Conservation (phyloP, 1,284 basidiomycete species). For the Malassezia pachydermatis region DNA sequence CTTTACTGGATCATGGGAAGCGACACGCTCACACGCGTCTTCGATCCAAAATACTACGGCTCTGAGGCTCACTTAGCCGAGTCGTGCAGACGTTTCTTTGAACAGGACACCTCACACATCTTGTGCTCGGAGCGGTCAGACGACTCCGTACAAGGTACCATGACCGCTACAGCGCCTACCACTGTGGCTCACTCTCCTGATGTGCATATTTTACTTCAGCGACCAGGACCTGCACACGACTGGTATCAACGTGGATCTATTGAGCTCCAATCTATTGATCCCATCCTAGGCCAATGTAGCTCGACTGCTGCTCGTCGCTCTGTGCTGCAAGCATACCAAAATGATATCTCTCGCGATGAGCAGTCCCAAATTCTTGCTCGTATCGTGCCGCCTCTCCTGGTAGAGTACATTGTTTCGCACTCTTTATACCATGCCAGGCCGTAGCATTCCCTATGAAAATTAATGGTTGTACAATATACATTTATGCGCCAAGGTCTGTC, state of each 20-base stretch:
- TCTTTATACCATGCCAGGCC: conserved; percentile 22
- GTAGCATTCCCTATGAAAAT: no score
- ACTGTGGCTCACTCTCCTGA: conserved; percentile 18
- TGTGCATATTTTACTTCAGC: conserved; percentile 15
- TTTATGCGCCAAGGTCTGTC: not conserved
- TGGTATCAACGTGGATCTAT: conserved; percentile 24
- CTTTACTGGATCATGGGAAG: conserved; percentile 68
- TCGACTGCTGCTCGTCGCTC: conserved; percentile 24
- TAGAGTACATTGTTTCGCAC: conserved; percentile 24
- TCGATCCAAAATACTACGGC: conserved; percentile 68
- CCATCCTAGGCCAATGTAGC: conserved; percentile 21
- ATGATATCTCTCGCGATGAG: conserved; percentile 5
- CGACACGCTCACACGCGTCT: conserved; percentile 77
- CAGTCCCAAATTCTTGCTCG: not conserved
- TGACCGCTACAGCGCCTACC: not conserved
- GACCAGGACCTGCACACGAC: not conserved
- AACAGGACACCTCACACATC: conserved; percentile 55
- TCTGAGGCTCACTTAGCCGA: conserved; percentile 53
- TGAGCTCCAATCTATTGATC: conserved; percentile 23
- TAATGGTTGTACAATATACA: no score
- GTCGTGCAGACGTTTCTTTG: conserved; percentile 59
- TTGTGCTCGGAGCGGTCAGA: conserved; percentile 48
- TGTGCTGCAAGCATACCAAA: conserved; percentile 2
- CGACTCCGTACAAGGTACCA: conserved; percentile 5
- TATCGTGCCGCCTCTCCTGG: conserved; percentile 26